Percentiles rank a stretch among this genome's conserved stretches.
phyloP scores from a whole-genome alignment of 768 basidiomycete species.

The Tylopilus subfusipes region DNA sequence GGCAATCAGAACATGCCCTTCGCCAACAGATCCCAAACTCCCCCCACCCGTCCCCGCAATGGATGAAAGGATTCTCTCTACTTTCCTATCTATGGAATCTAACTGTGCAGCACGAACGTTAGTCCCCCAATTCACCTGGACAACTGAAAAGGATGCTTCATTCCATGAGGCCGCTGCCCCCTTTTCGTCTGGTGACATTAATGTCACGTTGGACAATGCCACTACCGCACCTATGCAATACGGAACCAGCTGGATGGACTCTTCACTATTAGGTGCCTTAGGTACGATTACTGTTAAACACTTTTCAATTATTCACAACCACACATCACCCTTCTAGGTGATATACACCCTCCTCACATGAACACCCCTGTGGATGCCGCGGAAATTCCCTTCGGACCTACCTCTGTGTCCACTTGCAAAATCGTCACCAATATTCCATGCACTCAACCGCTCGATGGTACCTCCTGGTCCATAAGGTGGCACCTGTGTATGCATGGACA shows the following conservation, averaged over 20 bases:
- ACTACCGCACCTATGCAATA: not conserved
- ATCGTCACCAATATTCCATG: not conserved
- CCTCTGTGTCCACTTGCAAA: not conserved
- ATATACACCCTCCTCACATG: not conserved
- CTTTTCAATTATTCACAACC: not conserved
- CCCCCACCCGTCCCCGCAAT: not conserved
- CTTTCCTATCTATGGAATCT: not conserved
- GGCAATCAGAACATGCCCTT: not conserved
- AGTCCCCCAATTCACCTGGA: not conserved
- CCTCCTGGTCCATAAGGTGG: not conserved
- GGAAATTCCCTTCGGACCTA: not conserved
- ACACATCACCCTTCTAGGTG: not conserved
- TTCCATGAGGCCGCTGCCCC: not conserved
- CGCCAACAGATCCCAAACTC: not conserved
- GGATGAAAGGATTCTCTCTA: not conserved
- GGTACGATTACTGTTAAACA: not conserved
- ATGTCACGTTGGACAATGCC: not conserved
- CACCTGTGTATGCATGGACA: conserved; percentile 6
- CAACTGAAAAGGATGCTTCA: not conserved
- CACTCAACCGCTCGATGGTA: not conserved
- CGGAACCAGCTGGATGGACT: not conserved
- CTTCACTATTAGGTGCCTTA: not conserved
- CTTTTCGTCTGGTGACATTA: not conserved
- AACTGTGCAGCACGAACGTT: not conserved
- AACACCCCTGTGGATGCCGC: not conserved